Percentiles rank a stretch among this genome's conserved stretches.
phyloP scores from a whole-genome alignment of 306 rosid genomes.

The Prunus mongolica region DNA sequence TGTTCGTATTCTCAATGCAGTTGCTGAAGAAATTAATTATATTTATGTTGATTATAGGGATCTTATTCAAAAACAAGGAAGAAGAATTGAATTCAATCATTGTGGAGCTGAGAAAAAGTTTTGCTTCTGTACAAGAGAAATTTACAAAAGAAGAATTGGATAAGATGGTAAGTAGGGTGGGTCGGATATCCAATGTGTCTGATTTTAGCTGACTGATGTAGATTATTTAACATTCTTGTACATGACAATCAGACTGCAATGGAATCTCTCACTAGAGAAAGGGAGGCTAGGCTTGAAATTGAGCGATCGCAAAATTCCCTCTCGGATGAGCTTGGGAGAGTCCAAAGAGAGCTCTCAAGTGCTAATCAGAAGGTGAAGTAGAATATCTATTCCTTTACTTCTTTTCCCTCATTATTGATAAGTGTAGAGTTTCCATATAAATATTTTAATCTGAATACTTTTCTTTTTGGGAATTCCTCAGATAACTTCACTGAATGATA shows the following conservation, averaged over 20 bases:
- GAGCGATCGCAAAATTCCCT: constrained; percentile 76
- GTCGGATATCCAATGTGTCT: constrained; percentile 3
- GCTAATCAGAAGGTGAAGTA: constrained; percentile 81
- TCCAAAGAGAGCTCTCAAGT: constrained; percentile 83
- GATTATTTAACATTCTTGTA: constrained; percentile 9
- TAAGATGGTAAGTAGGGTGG: constrained; percentile 56
- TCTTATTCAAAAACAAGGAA: constrained; percentile 68
- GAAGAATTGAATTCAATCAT: constrained; percentile 82
- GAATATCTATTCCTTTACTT: constrained; percentile 1
- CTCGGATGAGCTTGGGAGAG: constrained; percentile 72
- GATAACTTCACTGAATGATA: constrained; percentile 88
- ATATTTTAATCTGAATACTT: not conserved
- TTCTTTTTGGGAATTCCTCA: constrained; percentile 32
- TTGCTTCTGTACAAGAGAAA: constrained; percentile 68
- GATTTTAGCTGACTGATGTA: constrained; percentile 18
- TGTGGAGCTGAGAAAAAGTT: constrained; percentile 67
- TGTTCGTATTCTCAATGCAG: not conserved
- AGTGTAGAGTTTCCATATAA: constrained; percentile 1
- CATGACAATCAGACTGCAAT: constrained; percentile 53
- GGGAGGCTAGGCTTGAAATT: constrained; percentile 62
- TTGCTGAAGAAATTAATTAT: constrained; percentile 12
- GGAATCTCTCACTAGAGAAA: constrained; percentile 74
- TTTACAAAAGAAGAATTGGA: constrained; percentile 77
- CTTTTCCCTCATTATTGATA: not conserved
- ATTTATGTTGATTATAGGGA: constrained; percentile 41